Percentiles rank a stretch among this genome's conserved stretches.
Conservation (phyloP, 208 protist genomes). For the Leishmania braziliensis region DNA sequence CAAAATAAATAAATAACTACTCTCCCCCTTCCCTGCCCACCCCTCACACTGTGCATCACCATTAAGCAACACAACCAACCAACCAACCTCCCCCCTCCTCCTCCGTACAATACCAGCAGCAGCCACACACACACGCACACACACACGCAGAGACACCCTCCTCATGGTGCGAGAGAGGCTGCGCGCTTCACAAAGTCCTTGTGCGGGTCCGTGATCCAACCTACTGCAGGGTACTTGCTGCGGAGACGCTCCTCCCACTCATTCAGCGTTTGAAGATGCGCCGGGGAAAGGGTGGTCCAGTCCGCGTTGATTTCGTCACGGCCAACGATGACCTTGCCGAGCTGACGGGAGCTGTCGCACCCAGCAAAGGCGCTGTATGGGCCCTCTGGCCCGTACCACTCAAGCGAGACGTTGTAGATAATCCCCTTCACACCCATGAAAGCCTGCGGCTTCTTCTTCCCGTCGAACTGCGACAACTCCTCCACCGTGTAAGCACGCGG, state of each 20-base stretch:
- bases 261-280: constrained; percentile 70
- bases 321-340: constrained; percentile 84
- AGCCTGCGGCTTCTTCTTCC: constrained; percentile 52
- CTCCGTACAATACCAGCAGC: neutral
- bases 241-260: constrained; percentile 87
- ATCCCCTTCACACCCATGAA: constrained; percentile 87
- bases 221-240: constrained; percentile 82
- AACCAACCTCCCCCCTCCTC: too few relatives aligned
- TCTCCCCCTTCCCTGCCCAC: neutral
- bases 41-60: neutral
- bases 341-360: constrained; percentile 81
- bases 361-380: constrained; percentile 90
- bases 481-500: constrained; percentile 83
- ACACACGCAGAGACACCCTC: too few relatives aligned
- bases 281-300: constrained; percentile 75
- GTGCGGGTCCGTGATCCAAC: constrained; percentile 72
- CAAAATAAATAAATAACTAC: too few relatives aligned
- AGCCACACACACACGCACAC: neutral
- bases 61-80: neutral
- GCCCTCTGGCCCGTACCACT: constrained; percentile 76
- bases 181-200: constrained; percentile 58
- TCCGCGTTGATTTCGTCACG: constrained; percentile 81
- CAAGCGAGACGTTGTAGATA: constrained; percentile 79
- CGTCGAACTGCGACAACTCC: constrained; percentile 82
- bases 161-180: constrained; percentile 48